These are phyloP conservation scores for Protea cynaroides DNA, from an alignment of 164 flowering plant genomes.

Conservation along the genomic window DNA sequence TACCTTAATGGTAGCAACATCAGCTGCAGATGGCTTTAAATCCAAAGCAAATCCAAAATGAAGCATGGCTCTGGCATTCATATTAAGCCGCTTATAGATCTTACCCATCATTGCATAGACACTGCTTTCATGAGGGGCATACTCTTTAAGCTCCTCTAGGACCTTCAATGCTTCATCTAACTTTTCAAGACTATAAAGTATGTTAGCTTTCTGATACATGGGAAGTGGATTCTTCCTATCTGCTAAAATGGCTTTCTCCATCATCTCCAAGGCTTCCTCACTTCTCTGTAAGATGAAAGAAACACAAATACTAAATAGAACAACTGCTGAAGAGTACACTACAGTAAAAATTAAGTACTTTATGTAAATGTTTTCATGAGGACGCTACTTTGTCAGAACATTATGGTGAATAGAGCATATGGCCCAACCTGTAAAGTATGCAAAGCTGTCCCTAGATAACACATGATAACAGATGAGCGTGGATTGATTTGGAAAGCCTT, in stretches of 20 bases:
- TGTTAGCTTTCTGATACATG: conserved; percentile 91
- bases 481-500: conserved; percentile 63
- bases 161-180: conserved; percentile 75
- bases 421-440: conserved; percentile 50
- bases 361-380: too few relatives aligned
- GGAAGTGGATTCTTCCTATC: conserved; percentile 96
- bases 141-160: conserved; percentile 89
- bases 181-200: conserved; percentile 62
- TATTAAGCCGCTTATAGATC: conserved; percentile 64
- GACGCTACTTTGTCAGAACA: not conserved
- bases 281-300: conserved; percentile 47
- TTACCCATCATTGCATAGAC: conserved; percentile 96
- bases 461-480: conserved; percentile 64
- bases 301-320: not conserved
- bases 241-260: conserved; percentile 84
- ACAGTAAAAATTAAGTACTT: not conserved
- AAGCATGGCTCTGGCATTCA: conserved; percentile 86
- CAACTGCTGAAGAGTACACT: not conserved
- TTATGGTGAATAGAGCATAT: not conserved
- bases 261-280: conserved; percentile 73
- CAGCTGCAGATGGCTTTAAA: conserved; percentile 93
- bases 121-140: conserved; percentile 88
- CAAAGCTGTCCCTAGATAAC: conserved; percentile 71
- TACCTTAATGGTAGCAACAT: conserved; percentile 95
- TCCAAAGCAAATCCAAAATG: conserved; percentile 92